Base-by-base conservation (phyloP, 805 yeast species). In the Teunomyces lycoperdinae region DNA sequence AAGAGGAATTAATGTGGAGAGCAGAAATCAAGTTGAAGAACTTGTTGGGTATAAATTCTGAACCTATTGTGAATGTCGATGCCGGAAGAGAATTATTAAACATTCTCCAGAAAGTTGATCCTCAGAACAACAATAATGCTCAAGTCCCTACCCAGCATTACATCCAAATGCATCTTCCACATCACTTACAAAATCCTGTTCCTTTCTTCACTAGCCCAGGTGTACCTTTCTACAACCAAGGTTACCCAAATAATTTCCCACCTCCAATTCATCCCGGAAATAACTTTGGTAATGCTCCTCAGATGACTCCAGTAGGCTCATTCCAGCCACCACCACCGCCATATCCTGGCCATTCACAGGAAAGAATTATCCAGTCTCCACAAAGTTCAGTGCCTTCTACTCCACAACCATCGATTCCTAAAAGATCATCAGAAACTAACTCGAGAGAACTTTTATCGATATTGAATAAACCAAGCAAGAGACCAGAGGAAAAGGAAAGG, bases 11-110 rank as follows among this genome's bases (percentile, higher is more conserved):
- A 63, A 84, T 80, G 71, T 63, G 69, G 40, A 75, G 78, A 50
- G 91, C 88, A 2, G 89, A 87, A 57, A 61, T 73, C 11, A 82
- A 79, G 61, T 74, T 87, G 73, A 86, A 85, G 68, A 64, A 71
- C 11, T 70, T 84, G 52, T 70, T 87, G 58, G 90, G 89, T 38
- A 71, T 87, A 38, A 76, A 77, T 35, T 63, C 57, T 49, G 57
- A 35, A 50, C 53, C 56, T 45, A 44, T 63, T 47, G 43, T 26
- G 13, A 62, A 63, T 42, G 57, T 56, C 27, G 92, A 86, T 64
- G 89, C 90, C 1, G 94, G 94, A 30, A 83, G 92, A 73, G 92
- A 85, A 45, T 64, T 87, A 48, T 74, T 87, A 57, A 80, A 84
- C 51, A 76, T 85, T 62, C 71, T 87, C 50, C 76, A 72, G 51